These are phyloP conservation scores for Euphrasia confusa DNA, from an alignment of 257 asterid species.

Conservation along the genomic window DNA sequence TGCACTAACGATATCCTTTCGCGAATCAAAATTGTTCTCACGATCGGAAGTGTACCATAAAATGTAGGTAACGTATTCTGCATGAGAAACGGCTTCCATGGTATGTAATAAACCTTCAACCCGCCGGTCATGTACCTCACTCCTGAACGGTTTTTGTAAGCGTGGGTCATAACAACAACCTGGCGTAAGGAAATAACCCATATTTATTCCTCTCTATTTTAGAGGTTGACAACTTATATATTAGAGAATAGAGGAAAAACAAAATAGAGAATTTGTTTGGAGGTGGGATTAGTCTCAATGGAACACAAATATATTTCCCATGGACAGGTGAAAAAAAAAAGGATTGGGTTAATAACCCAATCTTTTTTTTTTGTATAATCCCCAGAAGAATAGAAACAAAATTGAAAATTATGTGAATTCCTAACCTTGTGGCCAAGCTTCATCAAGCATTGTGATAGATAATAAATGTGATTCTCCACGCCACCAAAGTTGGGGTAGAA, in stretches of 20 bases:
- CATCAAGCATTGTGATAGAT: conserved; percentile 81
- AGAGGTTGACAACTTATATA: no score
- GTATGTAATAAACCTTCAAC: conserved; percentile 85
- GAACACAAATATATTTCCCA: conserved; percentile 1
- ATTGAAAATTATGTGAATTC: conserved; percentile 7
- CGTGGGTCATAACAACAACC: conserved; percentile 96
- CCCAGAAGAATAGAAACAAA: neutral
- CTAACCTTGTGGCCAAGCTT: conserved; percentile 90
- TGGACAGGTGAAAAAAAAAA: neutral
- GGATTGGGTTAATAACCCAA: neutral
- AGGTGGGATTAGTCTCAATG: neutral
- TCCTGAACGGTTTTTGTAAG: conserved; percentile 80
- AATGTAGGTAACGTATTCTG: conserved; percentile 90
- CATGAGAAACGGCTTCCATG: conserved; percentile 89
- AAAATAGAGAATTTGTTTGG: no score
- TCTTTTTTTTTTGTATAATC: neutral
- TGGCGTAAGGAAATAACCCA: conserved; percentile 24
- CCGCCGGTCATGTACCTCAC: conserved; percentile 95
- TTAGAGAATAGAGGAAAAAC: no score
- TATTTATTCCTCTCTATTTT: no score
- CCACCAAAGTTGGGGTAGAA: conserved; percentile 97
- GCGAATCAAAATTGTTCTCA: conserved; percentile 76
- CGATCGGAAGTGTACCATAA: conserved; percentile 79
- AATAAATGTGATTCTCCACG: conserved; percentile 93
- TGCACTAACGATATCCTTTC: conserved; percentile 86